Evolutionary conservation across 2,329 filamentous ascomycete species (phyloP), one percentile per base, ranked within the genome.

Genomic region (Penicillium sp.): DNA sequence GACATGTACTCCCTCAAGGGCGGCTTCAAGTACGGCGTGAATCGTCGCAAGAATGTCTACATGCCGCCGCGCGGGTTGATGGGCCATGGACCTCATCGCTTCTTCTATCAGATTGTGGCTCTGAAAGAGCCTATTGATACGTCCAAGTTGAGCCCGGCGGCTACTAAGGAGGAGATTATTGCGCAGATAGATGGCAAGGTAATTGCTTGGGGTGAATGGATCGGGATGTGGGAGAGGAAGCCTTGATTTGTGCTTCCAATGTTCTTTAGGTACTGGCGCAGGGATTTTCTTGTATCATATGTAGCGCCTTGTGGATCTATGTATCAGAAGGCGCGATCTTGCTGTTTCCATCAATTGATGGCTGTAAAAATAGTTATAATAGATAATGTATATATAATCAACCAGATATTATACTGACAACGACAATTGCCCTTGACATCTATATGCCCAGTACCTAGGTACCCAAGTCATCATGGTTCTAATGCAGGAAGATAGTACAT

Each of bases 41-140:
- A 74, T 23, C 64, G 70, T 4, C 66, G 70, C 2, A 71, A 72
- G 0, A 67, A 30, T 3, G 63, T 80, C 0, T 83, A 81, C 59
- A 69, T 76, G 3, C 69, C 75, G 0, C 79, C 81, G 1, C 65
- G 72, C 12, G 79, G 80, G 18, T 65, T 80, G 33, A 63, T 79
- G 52, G 80, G 80, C 24, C 77, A 82, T 61, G 80, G 81, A 0
- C 71, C 73, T 21, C 79, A 83, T 65, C 70, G 80, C 56, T 83
- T 82, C 55, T 79, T 81, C 65, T 83, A 73, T 57, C 70, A 79
- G 59, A 64, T 83, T 16, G 64, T 83, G 50, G 79, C 77, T 3
- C 64, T 83, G 52, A 77, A 68, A 8, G 71, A 77, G 54, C 67
- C 71, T 7, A 62, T 83, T 26, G 71, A 78, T 55, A 61, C 65